These are phyloP conservation scores for Diplodia sapinea DNA, from an alignment of 2,329 filamentous ascomycete species.

Conservation along the genomic window DNA sequence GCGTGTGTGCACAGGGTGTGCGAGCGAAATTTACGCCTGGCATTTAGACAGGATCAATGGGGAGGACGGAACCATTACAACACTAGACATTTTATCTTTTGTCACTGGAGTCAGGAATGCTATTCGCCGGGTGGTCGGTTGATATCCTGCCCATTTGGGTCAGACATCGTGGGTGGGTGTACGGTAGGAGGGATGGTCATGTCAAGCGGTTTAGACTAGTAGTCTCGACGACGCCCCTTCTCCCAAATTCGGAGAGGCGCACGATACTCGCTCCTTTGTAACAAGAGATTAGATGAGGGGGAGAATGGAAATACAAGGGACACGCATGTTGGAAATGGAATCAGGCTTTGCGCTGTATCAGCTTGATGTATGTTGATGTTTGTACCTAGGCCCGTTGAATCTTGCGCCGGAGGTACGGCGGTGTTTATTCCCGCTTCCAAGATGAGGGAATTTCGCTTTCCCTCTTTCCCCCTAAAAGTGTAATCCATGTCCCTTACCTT, in stretches of 20 bases:
- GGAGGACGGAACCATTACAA: not conserved
- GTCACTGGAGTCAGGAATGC: not conserved
- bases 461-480: not conserved
- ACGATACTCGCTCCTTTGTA: not conserved
- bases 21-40: conserved; percentile 4
- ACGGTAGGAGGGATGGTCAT: not conserved
- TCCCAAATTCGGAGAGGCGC: not conserved
- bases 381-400: not conserved
- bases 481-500: not conserved
- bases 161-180: not conserved
- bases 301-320: not conserved
- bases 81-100: not conserved
- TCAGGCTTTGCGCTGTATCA: not conserved
- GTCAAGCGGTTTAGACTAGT: not conserved
- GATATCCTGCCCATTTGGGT: not conserved
- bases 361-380: not conserved
- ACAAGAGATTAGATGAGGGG: not conserved
- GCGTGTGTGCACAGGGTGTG: not conserved
- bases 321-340: not conserved
- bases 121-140: not conserved
- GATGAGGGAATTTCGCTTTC: not conserved
- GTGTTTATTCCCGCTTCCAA: not conserved
- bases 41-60: not conserved
- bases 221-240: not conserved
- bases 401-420: not conserved